Evolutionary conservation across 169 alveolate genomes (phyloP).

Genomic region (Plasmodium billcollinsi): DNA sequence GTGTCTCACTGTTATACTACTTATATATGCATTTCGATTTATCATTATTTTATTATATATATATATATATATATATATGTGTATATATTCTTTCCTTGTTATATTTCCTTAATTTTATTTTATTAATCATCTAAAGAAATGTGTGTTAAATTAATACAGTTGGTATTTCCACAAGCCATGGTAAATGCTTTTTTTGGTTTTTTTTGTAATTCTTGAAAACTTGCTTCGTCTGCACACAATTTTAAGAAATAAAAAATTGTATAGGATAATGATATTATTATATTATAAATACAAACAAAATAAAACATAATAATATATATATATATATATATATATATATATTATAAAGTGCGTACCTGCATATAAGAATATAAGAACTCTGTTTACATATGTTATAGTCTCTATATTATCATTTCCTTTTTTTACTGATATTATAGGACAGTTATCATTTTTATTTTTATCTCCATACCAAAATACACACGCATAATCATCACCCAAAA

Average conservation of each 20-base stretch:
- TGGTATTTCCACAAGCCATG: conserved; percentile 92
- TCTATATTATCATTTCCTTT: conserved; percentile 89
- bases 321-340: conserved; percentile 1
- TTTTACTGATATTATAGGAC: conserved; percentile 90
- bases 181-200: conserved; percentile 90
- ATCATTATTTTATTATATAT: too few species aligned
- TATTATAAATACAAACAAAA: background rate
- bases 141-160: conserved; percentile 92
- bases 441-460: conserved; percentile 83
- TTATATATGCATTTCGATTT: too few species aligned
- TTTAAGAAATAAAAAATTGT: background rate
- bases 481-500: conserved; percentile 90
- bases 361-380: conserved; percentile 91
- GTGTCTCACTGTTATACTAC: too few species aligned
- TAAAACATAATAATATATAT: background rate
- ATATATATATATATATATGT: too few species aligned
- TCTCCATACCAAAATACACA: conserved; percentile 94
- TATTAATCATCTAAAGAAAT: conserved; percentile 88
- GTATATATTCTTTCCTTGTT: too few species aligned
- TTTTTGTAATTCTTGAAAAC: conserved; percentile 90
- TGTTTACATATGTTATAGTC: conserved; percentile 90
- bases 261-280: background rate
- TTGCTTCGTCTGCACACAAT: conserved; percentile 88
- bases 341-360: conserved; percentile 83
- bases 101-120: background rate